Conservation (phyloP, 257 asterid species). For the Fraxinus cuspidata region DNA sequence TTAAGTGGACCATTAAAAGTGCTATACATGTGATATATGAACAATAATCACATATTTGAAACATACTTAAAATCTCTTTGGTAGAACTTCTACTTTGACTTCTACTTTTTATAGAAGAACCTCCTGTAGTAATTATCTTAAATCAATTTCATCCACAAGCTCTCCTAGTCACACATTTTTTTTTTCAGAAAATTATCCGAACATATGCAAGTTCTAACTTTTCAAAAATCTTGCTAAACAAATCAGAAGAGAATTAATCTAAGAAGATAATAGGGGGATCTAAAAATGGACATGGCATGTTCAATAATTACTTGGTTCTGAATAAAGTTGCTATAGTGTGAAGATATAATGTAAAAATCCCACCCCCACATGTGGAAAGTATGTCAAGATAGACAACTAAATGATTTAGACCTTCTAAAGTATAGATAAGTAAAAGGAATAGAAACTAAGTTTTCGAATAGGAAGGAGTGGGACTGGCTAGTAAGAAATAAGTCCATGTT, state of each 20-base stretch:
- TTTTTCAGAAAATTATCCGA: too few species aligned
- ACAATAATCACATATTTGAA: slow-evolving; percentile 33
- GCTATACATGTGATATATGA: slow-evolving; percentile 27
- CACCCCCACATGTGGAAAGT: slow-evolving; percentile 42
- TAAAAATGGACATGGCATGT: slow-evolving; percentile 46
- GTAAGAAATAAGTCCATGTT: neutral
- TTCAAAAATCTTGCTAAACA: neutral
- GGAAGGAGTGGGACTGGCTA: neutral
- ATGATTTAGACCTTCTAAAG: slow-evolving; percentile 58
- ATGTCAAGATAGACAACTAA: slow-evolving; percentile 35
- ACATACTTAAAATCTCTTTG: neutral
- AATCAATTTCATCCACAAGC: too few species aligned
- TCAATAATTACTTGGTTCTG: slow-evolving; percentile 37
- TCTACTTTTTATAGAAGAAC: neutral
- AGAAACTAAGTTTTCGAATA: slow-evolving; percentile 28
- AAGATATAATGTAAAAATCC: slow-evolving; percentile 29
- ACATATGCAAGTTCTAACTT: too few species aligned
- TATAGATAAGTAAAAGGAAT: slow-evolving; percentile 18
- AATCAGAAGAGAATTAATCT: neutral
- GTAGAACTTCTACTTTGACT: too few species aligned
- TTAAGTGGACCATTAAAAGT: slow-evolving; percentile 22
- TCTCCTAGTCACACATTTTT: too few species aligned
- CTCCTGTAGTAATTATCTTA: too few species aligned
- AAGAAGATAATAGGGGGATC: slow-evolving; percentile 20
- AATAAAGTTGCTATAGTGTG: slow-evolving; percentile 55